Conservation (phyloP, 2,329 filamentous ascomycete species). For the Beauveria rudraprayagi region DNA sequence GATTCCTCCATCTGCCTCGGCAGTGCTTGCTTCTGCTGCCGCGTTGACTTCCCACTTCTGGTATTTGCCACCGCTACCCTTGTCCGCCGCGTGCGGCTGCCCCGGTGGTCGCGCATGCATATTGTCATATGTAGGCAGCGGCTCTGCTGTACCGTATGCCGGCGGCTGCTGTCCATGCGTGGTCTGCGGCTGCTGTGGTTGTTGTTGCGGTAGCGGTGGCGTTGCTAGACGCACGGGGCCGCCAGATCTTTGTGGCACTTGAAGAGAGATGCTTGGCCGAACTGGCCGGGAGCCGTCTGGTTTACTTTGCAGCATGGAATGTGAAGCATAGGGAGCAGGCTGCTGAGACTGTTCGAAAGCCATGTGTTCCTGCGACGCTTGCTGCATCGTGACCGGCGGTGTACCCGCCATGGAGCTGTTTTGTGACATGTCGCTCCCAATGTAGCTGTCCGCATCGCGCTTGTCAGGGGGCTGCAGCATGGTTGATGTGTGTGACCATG, state of each 20-base stretch:
- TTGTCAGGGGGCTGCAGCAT: neutral
- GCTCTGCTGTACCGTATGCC: neutral
- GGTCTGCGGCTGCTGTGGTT: neutral
- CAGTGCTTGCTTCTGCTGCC: neutral
- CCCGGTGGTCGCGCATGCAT: conserved; percentile 3
- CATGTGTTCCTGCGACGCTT: neutral
- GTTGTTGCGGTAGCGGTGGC: conserved; percentile 33
- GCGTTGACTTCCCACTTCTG: conserved; percentile 2
- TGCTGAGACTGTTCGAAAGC: neutral
- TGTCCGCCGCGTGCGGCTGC: neutral
- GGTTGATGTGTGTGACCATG: conserved; percentile 26
- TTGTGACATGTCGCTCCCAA: neutral
- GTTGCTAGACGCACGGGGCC: conserved; percentile 57
- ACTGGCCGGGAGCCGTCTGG: conserved; percentile 17
- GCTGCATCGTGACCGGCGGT: conserved; percentile 51
- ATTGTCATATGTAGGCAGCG: conserved; percentile 7
- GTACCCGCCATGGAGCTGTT: conserved; percentile 52
- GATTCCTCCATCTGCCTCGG: neutral
- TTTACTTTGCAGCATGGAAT: neutral
- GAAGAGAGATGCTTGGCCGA: conserved; percentile 32
- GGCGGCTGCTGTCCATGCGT: neutral
- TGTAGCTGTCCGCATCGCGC: neutral
- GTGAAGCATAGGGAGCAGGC: neutral
- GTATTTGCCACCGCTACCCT: neutral
- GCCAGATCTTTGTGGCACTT: conserved; percentile 43